A percentile compares a stretch with the other conserved stretches of the same genome.
Conservation (phyloP, 208 protist genomes). For the Acanthamoeba lenticulata region DNA sequence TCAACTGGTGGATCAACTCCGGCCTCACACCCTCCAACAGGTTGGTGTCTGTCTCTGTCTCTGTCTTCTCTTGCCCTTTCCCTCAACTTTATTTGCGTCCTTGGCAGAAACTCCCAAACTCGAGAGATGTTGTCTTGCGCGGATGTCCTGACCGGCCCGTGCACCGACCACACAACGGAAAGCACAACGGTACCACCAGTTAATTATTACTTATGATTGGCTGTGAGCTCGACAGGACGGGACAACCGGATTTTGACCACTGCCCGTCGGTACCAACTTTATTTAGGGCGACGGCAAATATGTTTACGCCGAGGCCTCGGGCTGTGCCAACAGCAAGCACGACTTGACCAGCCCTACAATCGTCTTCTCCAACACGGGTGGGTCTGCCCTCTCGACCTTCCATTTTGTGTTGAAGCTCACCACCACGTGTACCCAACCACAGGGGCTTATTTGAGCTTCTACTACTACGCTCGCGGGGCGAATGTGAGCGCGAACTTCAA, state of each 20-base stretch:
- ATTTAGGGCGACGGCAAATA: conserved; percentile 26
- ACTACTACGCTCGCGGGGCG: neutral
- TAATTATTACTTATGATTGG: too few relatives aligned
- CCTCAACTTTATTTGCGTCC: neutral
- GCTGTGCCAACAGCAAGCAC: neutral
- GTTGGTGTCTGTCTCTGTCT: neutral
- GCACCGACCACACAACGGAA: neutral
- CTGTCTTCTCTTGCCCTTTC: neutral
- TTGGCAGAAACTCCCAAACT: neutral
- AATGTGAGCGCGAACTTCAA: neutral
- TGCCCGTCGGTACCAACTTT: neutral
- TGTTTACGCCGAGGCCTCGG: neutral
- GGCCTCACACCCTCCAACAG: neutral
- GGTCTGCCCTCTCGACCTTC: neutral
- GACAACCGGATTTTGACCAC: neutral
- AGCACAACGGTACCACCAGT: too few relatives aligned
- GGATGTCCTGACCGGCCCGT: neutral
- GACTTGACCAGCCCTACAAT: neutral
- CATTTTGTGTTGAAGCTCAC: neutral
- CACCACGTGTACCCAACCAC: neutral
- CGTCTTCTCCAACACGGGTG: neutral
- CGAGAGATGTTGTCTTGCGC: neutral
- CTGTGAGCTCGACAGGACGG: too few relatives aligned
- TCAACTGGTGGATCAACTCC: neutral
- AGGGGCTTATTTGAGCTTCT: neutral